A percentile compares a stretch with the other conserved stretches of the same genome.
Evolutionary conservation across 331 rosid species (phyloP).

Genomic region (Erythrophleum ivorense): DNA sequence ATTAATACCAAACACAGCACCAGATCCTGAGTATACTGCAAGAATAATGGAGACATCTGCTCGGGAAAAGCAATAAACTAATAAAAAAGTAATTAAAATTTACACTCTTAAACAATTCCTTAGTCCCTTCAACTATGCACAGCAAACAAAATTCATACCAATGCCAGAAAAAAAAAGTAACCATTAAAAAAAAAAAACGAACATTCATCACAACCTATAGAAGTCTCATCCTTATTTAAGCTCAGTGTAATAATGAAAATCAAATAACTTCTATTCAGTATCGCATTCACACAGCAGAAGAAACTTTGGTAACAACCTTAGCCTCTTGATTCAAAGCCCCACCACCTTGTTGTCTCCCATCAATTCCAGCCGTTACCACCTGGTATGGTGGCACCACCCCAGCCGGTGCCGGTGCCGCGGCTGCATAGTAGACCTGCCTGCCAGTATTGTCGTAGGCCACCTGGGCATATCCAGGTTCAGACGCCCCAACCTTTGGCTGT

Average conservation of each 20-base stretch:
- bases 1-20: too few species aligned
- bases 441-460: conserved; percentile 23
- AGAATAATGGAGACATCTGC: too few species aligned
- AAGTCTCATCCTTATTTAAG: conserved; percentile 27
- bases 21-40: too few species aligned
- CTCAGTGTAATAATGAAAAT: background rate
- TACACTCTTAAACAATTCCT: conserved; percentile 38
- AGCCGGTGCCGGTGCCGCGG: conserved; percentile 46
- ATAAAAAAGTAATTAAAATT: background rate
- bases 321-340: conserved; percentile 55
- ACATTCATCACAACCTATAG: conserved; percentile 37
- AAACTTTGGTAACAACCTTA: conserved; percentile 46
- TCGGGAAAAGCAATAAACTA: too few species aligned
- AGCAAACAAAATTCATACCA: conserved; percentile 52
- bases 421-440: conserved; percentile 48
- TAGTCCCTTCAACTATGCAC: conserved; percentile 47
- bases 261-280: background rate
- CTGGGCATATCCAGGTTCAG: conserved; percentile 45
- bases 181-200: background rate
- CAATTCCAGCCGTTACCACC: conserved; percentile 50
- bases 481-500: conserved; percentile 28
- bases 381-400: conserved; percentile 52
- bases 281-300: conserved; percentile 39
- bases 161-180: conserved; percentile 32
- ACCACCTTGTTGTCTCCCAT: conserved; percentile 47